A percentile compares a stretch with the other conserved stretches of the same genome.
Evolutionary conservation across 495 filamentous ascomycete species (phyloP).

Genomic region (Daldinia concentrica): DNA sequence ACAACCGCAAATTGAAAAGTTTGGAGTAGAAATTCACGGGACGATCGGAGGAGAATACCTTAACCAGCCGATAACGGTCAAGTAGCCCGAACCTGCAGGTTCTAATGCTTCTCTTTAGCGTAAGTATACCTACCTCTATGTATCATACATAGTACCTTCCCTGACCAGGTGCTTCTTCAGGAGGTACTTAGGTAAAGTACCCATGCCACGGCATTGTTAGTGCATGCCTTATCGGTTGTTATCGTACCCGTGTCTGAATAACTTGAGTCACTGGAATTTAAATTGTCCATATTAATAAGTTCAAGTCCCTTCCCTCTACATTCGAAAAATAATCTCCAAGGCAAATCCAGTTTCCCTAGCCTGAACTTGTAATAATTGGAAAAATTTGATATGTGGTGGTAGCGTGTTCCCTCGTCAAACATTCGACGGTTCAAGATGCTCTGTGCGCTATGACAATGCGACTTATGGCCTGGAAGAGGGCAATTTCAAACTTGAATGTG

Average conservation of each 20-base stretch:
- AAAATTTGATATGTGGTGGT: constrained; percentile 24
- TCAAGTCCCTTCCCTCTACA: constrained; percentile 10
- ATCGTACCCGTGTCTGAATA: constrained; percentile 4
- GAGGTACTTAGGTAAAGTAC: not conserved
- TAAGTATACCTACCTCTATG: too few species aligned
- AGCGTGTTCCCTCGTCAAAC: constrained; percentile 15
- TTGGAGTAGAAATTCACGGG: constrained; percentile 8
- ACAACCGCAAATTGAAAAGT: constrained; percentile 10
- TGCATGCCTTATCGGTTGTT: constrained; percentile 27
- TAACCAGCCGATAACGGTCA: constrained; percentile 37
- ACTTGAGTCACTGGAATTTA: constrained; percentile 38
- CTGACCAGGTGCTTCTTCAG: not conserved
- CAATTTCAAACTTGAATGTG: constrained; percentile 44
- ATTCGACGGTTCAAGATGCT: constrained; percentile 38
- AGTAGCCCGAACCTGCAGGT: not conserved
- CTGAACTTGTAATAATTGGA: not conserved
- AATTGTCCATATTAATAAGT: constrained; percentile 19
- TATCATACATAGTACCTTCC: too few species aligned
- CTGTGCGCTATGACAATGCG: constrained; percentile 45
- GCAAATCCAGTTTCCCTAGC: not conserved
- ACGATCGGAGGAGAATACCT: not conserved
- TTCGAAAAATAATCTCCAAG: not conserved
- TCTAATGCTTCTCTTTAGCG: not conserved
- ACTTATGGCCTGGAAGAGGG: constrained; percentile 45
- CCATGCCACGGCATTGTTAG: constrained; percentile 13